Conservation (phyloP, 2,329 filamentous ascomycete species). For the Parafenestella ontariensis region DNA sequence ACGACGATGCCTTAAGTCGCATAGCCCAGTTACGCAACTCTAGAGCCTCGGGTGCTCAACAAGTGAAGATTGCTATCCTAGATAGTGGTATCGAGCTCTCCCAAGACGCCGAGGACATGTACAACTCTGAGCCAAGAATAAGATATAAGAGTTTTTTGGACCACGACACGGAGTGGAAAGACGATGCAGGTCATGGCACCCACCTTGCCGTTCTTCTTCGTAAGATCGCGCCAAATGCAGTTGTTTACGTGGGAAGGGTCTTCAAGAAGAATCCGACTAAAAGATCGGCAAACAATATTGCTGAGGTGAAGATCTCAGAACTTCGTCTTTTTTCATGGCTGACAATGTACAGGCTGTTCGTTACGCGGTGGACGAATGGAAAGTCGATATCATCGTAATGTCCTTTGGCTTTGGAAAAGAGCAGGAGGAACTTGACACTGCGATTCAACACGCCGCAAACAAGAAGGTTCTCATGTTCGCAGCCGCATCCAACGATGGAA, state of each 20-base stretch:
- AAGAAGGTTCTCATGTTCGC: conserved; percentile 4
- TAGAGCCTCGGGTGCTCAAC: background rate
- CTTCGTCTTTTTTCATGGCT: background rate
- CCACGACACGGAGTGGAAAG: background rate
- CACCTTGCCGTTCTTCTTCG: background rate
- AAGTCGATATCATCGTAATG: conserved; percentile 11
- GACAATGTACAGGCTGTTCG: conserved; percentile 2
- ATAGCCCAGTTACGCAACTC: background rate
- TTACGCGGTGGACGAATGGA: conserved; percentile 5
- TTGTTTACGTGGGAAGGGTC: background rate
- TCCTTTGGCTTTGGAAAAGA: conserved; percentile 6
- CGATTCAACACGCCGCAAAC: conserved; percentile 2
- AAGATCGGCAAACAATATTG: background rate
- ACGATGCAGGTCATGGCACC: conserved; percentile 1
- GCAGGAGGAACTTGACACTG: background rate
- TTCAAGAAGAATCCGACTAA: background rate
- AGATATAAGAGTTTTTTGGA: conserved; percentile 1
- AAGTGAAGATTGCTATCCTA: conserved; percentile 3
- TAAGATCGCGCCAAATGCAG: background rate
- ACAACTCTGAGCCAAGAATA: background rate
- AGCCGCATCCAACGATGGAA: conserved; percentile 9
- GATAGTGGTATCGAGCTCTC: conserved; percentile 4
- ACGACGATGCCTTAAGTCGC: background rate
- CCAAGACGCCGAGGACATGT: background rate
- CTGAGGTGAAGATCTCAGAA: background rate